Percentiles rank a stretch among this genome's conserved stretches.
phyloP scores from a whole-genome alignment of 345 rosid genomes.

The Moricandia arvensis region DNA sequence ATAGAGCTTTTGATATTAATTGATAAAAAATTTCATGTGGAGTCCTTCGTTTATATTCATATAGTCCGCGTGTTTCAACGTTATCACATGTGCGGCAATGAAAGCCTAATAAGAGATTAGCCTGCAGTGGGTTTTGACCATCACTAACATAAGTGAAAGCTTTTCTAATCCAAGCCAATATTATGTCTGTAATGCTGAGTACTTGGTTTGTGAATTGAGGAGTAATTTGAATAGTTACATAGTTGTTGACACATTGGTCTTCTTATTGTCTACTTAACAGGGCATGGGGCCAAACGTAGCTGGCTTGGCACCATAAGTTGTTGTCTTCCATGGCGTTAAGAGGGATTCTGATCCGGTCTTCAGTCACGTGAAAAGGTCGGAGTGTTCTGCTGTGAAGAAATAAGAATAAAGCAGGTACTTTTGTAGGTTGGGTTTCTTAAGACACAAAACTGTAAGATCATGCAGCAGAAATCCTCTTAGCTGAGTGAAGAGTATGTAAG shows the following conservation, averaged over 20 bases:
- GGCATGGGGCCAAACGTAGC: constrained; percentile 40
- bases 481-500: constrained; percentile 28
- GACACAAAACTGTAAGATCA: not conserved
- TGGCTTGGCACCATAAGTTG: constrained; percentile 8
- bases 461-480: constrained; percentile 15
- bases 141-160: not conserved
- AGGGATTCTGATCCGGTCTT: constrained; percentile 16
- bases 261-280: constrained; percentile 31
- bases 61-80: not conserved
- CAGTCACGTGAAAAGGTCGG: constrained; percentile 12
- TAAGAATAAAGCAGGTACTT: constrained; percentile 15
- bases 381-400: constrained; percentile 5
- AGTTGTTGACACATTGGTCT: not conserved
- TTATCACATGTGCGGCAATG: constrained; percentile 9
- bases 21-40: not conserved
- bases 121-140: not conserved
- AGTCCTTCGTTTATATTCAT: constrained; percentile 9
- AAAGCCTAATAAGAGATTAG: not conserved
- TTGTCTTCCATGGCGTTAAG: constrained; percentile 8
- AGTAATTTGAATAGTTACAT: not conserved
- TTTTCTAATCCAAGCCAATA: constrained; percentile 6
- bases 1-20: not conserved
- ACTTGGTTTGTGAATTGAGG: constrained; percentile 5
- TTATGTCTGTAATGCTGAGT: constrained; percentile 10
- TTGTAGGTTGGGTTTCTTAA: not conserved